Percentiles rank a stretch among this genome's conserved stretches.
phyloP scores from a whole-genome alignment of 2,329 filamentous ascomycete species.

The Pseudogymnoascus sp. region DNA sequence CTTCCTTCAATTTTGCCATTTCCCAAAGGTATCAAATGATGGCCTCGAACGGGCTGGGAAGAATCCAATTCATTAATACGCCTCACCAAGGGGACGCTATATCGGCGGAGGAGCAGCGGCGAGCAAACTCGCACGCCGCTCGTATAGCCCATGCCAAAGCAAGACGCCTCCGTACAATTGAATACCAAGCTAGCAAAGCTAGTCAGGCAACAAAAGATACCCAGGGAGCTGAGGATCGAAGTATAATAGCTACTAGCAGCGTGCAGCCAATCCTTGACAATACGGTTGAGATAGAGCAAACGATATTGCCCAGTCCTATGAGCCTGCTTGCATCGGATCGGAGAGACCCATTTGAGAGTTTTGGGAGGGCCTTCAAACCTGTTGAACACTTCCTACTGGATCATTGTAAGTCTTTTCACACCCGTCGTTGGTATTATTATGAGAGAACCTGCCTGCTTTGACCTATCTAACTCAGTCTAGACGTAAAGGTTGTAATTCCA shows the following conservation, averaged over 20 bases:
- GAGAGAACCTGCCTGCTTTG: not conserved
- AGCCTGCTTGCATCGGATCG: not conserved
- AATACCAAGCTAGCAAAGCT: slow-evolving; percentile 9
- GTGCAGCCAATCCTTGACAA: not conserved
- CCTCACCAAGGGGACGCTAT: not conserved
- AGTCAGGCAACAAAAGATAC: not conserved
- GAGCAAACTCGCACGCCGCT: slow-evolving; percentile 13
- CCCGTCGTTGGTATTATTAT: not conserved
- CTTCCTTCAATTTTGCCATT: not conserved
- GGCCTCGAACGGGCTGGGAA: not conserved
- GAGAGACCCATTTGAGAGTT: not conserved
- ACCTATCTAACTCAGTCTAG: not conserved
- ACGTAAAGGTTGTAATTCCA: slow-evolving; percentile 12
- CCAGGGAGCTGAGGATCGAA: not conserved
- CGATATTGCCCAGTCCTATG: not conserved
- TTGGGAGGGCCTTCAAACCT: not conserved
- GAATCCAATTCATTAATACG: not conserved
- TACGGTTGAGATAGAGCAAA: not conserved
- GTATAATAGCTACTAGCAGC: not conserved
- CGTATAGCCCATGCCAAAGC: slow-evolving; percentile 12
- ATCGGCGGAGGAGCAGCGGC: not conserved
- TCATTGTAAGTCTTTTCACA: not conserved
- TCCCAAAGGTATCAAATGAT: not conserved
- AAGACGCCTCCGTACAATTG: slow-evolving; percentile 10
- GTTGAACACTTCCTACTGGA: not conserved